These are phyloP conservation scores for Flaveria bidentis DNA, from an alignment of 129 eudicot species.

Conservation along the genomic window DNA sequence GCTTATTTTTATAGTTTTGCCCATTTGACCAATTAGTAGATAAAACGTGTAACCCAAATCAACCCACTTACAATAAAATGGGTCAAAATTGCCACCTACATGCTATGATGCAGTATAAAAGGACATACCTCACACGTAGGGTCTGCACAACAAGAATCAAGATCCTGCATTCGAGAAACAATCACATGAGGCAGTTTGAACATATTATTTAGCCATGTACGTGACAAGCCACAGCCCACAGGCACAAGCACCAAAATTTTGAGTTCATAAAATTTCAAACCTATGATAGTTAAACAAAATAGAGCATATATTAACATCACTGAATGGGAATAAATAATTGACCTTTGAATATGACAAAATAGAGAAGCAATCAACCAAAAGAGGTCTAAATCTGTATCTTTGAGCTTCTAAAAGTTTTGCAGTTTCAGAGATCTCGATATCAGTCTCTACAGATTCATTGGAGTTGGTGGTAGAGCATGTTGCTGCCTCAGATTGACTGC, in stretches of 20 bases:
- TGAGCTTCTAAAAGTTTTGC: conserved; percentile 61
- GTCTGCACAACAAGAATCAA: conserved; percentile 73
- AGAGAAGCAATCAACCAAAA: conserved; percentile 57
- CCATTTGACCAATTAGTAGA: not conserved
- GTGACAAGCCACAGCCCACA: conserved; percentile 10
- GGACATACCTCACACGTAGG: conserved; percentile 63
- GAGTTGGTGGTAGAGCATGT: conserved; percentile 40
- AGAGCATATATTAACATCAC: conserved; percentile 21
- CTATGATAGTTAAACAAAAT: conserved; percentile 6
- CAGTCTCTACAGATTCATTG: conserved; percentile 39
- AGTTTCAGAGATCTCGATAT: conserved; percentile 55
- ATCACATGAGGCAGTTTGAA: conserved; percentile 24
- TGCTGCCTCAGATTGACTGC: conserved; percentile 44
- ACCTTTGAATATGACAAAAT: conserved; percentile 66
- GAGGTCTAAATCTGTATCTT: conserved; percentile 78
- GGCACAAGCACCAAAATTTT: not conserved
- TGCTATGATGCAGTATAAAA: conserved; percentile 16
- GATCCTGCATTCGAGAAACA: conserved; percentile 52
- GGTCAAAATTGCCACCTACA: not conserved
- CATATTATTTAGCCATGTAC: not conserved
- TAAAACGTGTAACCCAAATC: not conserved
- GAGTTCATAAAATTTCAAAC: conserved; percentile 13
- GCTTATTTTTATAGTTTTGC: not conserved
- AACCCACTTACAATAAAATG: not conserved
- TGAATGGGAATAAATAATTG: conserved; percentile 8